Evolutionary conservation across 331 rosid species (phyloP).

Genomic region (Stylosanthes scabra): DNA sequence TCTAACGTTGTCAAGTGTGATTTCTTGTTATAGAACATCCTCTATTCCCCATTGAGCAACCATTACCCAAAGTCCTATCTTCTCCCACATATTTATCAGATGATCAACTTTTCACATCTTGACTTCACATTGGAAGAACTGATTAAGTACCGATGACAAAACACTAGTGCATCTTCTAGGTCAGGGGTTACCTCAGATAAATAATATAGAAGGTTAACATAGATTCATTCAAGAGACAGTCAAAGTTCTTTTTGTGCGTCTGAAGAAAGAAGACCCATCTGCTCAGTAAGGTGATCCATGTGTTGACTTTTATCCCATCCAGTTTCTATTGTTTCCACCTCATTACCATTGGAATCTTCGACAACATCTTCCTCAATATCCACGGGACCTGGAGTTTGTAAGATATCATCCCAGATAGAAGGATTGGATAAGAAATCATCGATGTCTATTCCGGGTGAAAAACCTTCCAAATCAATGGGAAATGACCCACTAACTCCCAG

Average conservation of each 20-base stretch:
- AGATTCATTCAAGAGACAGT: neutral
- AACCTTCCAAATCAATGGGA: conserved; percentile 29
- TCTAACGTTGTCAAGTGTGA: too few relatives aligned
- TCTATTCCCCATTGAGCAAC: neutral
- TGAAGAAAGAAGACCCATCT: conserved; percentile 35
- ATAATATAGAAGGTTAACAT: conserved; percentile 10
- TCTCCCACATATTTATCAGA: conserved; percentile 23
- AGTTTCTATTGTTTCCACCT: conserved; percentile 14
- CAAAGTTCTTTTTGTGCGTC: neutral
- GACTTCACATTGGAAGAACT: conserved; percentile 37
- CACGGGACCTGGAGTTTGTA: conserved; percentile 18
- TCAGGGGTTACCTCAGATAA: neutral
- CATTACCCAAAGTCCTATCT: neutral
- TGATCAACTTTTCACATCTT: conserved; percentile 24
- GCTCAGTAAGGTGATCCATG: conserved; percentile 26
- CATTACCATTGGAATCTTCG: conserved; percentile 10
- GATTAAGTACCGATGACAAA: conserved; percentile 26
- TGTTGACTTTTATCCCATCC: conserved; percentile 29
- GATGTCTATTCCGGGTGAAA: conserved; percentile 21
- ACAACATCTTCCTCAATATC: conserved; percentile 18
- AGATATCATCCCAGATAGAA: conserved; percentile 30
- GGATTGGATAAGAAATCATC: conserved; percentile 27
- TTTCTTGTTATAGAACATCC: too few relatives aligned
- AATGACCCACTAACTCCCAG: conserved; percentile 8
- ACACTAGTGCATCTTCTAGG: neutral